A percentile compares a stretch with the other conserved stretches of the same genome.
Evolutionary conservation across 1,284 basidiomycete species (phyloP).

Genomic region (Irpex sp.): DNA sequence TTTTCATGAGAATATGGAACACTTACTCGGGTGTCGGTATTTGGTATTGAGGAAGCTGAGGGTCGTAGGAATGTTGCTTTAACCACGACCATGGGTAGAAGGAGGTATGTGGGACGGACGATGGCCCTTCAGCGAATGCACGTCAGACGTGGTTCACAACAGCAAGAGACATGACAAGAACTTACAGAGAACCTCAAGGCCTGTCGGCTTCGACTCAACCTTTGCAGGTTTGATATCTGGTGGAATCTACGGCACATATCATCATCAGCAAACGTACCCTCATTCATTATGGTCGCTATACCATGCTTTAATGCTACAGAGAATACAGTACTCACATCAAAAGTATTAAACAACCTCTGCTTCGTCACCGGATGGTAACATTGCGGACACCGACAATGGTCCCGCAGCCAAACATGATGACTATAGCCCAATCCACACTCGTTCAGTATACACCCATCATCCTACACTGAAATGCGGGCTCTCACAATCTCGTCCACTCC

Average conservation of each 20-base stretch:
- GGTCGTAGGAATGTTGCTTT: conserved; percentile 71
- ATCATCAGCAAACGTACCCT: not conserved
- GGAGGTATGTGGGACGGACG: conserved; percentile 63
- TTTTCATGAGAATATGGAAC: not conserved
- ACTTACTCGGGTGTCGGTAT: conserved; percentile 38
- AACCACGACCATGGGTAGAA: conserved; percentile 89
- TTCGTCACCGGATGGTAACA: conserved; percentile 92
- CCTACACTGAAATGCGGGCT: too few species aligned
- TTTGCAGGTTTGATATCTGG: conserved; percentile 62
- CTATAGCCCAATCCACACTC: conserved; percentile 28
- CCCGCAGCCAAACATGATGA: conserved; percentile 72
- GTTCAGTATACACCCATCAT: not conserved
- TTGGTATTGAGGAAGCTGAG: conserved; percentile 34
- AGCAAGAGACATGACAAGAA: not conserved
- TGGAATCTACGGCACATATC: conserved; percentile 56
- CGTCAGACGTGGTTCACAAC: not conserved
- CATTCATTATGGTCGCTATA: too few species aligned
- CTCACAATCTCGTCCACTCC: conserved; percentile 70
- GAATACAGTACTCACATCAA: conserved; percentile 48
- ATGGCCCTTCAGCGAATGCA: conserved; percentile 46
- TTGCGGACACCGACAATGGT: conserved; percentile 86
- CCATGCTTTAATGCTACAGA: too few species aligned
- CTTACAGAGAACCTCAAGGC: conserved; percentile 69
- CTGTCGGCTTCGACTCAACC: conserved; percentile 60
- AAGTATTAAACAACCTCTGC: conserved; percentile 86